Evolutionary conservation across 1,284 basidiomycete genomes (phyloP).

Genomic region (Pseudozyma sp.): DNA sequence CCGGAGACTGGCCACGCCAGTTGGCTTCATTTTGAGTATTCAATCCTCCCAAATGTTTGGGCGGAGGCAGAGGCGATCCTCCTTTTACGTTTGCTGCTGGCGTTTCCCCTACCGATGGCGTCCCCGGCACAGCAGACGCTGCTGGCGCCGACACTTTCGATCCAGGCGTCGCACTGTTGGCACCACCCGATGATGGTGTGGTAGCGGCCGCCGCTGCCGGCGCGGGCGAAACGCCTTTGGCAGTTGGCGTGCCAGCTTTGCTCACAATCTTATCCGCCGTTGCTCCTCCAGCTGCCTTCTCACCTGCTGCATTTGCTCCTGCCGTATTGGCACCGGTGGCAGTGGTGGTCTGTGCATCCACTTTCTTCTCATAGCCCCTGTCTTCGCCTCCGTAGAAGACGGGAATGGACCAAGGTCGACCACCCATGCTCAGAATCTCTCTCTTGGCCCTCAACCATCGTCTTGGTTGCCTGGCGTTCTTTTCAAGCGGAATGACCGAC

Average conservation of each 20-base stretch:
- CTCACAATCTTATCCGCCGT: constrained; percentile 8
- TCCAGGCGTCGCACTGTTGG: not conserved
- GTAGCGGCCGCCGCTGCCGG: constrained; percentile 17
- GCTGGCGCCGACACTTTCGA: not conserved
- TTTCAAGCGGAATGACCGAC: constrained; percentile 51
- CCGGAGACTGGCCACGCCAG: constrained; percentile 46
- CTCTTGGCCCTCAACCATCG: constrained; percentile 50
- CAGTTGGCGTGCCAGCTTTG: constrained; percentile 29
- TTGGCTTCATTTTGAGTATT: constrained; percentile 23
- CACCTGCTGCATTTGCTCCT: not conserved
- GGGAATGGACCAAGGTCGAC: constrained; percentile 56
- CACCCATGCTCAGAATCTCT: constrained; percentile 60
- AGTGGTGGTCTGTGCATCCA: constrained; percentile 11
- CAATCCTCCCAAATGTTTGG: constrained; percentile 41
- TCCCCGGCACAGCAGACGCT: not conserved
- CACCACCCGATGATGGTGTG: not conserved
- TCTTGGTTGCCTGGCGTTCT: constrained; percentile 36
- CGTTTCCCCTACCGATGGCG: not conserved
- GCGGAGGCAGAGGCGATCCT: constrained; percentile 42
- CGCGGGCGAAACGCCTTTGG: constrained; percentile 15
- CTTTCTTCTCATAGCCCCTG: constrained; percentile 42
- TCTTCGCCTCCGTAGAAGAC: constrained; percentile 56
- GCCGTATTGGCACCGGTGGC: not conserved
- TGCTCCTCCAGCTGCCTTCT: constrained; percentile 1
- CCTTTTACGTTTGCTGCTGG: not conserved